A percentile compares a stretch with the other conserved stretches of the same genome.
Evolutionary conservation across 345 rosid species (phyloP).

Genomic region (Kernera saxatilis): DNA sequence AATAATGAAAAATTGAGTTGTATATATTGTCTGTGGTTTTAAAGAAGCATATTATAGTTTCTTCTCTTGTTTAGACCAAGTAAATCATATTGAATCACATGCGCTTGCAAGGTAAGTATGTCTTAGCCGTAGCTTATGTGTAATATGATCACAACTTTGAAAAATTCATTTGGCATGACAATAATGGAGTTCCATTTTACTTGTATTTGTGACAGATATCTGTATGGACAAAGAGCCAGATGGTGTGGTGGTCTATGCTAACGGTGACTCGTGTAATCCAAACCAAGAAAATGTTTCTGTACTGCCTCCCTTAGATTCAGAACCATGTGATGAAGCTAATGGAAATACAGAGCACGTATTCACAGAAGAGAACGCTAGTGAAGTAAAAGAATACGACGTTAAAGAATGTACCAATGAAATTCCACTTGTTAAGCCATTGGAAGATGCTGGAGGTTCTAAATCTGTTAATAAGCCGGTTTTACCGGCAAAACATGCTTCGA

Average conservation of each 20-base stretch:
- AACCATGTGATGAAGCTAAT: constrained; percentile 40
- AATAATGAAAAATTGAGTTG: background rate
- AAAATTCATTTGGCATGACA: background rate
- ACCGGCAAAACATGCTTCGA: constrained; percentile 41
- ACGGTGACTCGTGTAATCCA: constrained; percentile 42
- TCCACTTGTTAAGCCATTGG: constrained; percentile 37
- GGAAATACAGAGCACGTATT: constrained; percentile 41
- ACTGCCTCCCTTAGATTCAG: constrained; percentile 34
- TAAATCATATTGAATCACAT: background rate
- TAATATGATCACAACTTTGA: background rate
- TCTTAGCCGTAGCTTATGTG: background rate
- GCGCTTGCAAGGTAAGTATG: background rate
- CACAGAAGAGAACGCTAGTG: constrained; percentile 52
- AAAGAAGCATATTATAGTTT: background rate
- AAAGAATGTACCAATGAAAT: constrained; percentile 72
- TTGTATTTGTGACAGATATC: constrained; percentile 44
- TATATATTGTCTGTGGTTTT: constrained; percentile 2
- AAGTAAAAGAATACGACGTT: constrained; percentile 66
- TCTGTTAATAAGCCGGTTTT: constrained; percentile 28
- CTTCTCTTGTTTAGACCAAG: background rate
- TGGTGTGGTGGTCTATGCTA: constrained; percentile 45
- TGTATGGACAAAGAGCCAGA: constrained; percentile 85
- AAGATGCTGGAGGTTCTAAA: constrained; percentile 20
- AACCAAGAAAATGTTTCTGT: constrained; percentile 37
- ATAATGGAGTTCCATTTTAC: background rate